Conservation (phyloP, 2,329 filamentous ascomycete genomes). For the Emydomyces testavorans region DNA sequence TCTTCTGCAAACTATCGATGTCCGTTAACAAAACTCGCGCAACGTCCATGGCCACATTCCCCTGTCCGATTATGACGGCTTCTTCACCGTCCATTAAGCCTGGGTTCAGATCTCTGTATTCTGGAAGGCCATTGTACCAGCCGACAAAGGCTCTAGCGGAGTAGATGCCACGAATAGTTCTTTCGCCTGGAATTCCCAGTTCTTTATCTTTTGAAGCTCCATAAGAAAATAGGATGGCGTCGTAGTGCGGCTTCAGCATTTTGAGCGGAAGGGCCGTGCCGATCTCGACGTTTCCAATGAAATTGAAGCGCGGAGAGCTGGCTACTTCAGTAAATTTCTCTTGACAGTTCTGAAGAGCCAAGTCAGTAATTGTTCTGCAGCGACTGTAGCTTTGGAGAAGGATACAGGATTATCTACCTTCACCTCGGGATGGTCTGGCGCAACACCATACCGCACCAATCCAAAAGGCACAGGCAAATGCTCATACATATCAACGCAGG, state of each 20-base stretch:
- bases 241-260: slow-evolving; percentile 67
- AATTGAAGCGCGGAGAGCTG: slow-evolving; percentile 68
- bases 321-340: slow-evolving; percentile 88
- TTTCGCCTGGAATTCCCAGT: slow-evolving; percentile 68
- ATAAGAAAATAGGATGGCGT: slow-evolving; percentile 86
- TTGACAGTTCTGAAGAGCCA: slow-evolving; percentile 63
- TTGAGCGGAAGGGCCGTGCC: slow-evolving; percentile 58
- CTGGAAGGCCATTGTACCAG: slow-evolving; percentile 95
- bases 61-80: slow-evolving; percentile 82
- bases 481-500: slow-evolving; percentile 90
- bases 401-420: slow-evolving; percentile 50
- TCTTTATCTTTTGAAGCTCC: slow-evolving; percentile 75
- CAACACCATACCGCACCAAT: slow-evolving; percentile 84
- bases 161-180: slow-evolving; percentile 58
- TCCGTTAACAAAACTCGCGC: slow-evolving; percentile 74
- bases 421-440: slow-evolving; percentile 96
- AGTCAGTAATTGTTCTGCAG: not conserved
- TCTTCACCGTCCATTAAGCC: slow-evolving; percentile 65
- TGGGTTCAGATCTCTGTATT: slow-evolving; percentile 61
- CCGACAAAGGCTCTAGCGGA: slow-evolving; percentile 90
- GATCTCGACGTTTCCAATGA: slow-evolving; percentile 78
- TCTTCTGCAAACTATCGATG: slow-evolving; percentile 60
- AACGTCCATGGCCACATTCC: slow-evolving; percentile 91
- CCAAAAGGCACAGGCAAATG: slow-evolving; percentile 85
- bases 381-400: not conserved